A percentile compares a stretch with the other conserved stretches of the same genome.
These are phyloP conservation scores for Neopestalotiopsis sp. DNA, from an alignment of 2,329 filamentous ascomycete species.

Conservation along the genomic window DNA sequence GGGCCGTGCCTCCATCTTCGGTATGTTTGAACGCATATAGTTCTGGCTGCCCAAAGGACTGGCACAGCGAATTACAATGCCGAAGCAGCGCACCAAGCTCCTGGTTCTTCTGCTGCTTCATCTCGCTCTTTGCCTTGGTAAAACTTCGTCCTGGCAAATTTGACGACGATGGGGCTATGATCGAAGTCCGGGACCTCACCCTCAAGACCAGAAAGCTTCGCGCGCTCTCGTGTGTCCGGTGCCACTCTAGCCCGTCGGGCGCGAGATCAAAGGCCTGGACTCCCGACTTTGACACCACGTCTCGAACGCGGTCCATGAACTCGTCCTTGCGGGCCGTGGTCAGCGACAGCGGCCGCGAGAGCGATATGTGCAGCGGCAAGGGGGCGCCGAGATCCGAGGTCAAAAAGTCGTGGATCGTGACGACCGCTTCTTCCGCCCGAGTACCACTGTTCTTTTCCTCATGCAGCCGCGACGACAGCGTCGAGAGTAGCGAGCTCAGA, in stretches of 20 bases:
- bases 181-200: constrained; percentile 44
- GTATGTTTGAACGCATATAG: constrained; percentile 63
- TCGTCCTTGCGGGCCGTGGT: constrained; percentile 71
- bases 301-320: constrained; percentile 66
- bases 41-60: constrained; percentile 67
- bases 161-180: constrained; percentile 34
- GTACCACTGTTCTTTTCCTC: background rate
- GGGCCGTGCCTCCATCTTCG: constrained; percentile 23
- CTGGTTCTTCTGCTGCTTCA: constrained; percentile 42
- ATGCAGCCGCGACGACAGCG: constrained; percentile 33
- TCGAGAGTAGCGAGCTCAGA: constrained; percentile 50
- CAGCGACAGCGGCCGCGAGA: constrained; percentile 83
- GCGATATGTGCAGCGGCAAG: constrained; percentile 85
- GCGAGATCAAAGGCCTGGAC: constrained; percentile 48
- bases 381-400: constrained; percentile 79
- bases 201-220: constrained; percentile 86
- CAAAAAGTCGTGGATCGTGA: constrained; percentile 70
- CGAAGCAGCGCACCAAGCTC: constrained; percentile 67
- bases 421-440: constrained; percentile 27
- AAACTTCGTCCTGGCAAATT: constrained; percentile 23
- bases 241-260: constrained; percentile 51
- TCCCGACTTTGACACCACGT: constrained; percentile 38
- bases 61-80: constrained; percentile 69
- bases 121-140: constrained; percentile 23
- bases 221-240: constrained; percentile 61